Conservation (phyloP, 345 rosid genomes). For the Isatis tinctoria region DNA sequence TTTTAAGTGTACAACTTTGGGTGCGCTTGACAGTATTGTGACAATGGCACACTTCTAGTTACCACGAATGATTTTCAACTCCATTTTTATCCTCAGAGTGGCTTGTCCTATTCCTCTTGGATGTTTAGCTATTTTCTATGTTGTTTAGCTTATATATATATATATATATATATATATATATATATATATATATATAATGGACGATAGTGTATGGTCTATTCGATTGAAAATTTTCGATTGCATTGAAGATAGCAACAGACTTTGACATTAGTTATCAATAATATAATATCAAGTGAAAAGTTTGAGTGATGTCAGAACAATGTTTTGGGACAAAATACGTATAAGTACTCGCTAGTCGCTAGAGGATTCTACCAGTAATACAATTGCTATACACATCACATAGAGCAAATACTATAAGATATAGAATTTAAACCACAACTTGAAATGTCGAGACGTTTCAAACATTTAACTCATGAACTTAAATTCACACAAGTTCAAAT, state of each 20-base stretch:
- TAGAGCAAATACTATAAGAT: neutral
- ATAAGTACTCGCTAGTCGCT: neutral
- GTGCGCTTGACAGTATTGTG: neutral
- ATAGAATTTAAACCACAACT: neutral
- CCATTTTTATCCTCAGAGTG: neutral
- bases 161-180: no score
- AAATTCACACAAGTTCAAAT: no score
- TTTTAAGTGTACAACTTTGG: no score
- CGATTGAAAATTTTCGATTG: neutral
- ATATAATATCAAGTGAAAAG: neutral
- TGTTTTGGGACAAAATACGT: neutral
- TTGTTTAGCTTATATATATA: no score
- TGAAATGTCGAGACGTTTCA: neutral
- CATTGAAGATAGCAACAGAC: neutral
- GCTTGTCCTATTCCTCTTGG: constrained; percentile 4
- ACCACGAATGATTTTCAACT: constrained; percentile 2
- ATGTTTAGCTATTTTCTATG: neutral
- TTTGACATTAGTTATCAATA: neutral
- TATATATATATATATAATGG: no score
- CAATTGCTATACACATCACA: neutral
- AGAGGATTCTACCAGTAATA: neutral
- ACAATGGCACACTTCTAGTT: neutral
- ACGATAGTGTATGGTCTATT: neutral
- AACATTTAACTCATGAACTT: neutral
- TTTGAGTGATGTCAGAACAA: neutral